Evolutionary conservation across 2,329 filamentous ascomycete species (phyloP), one percentile per base, ranked within the genome.

Genomic region (Colletotrichum acutatum): DNA sequence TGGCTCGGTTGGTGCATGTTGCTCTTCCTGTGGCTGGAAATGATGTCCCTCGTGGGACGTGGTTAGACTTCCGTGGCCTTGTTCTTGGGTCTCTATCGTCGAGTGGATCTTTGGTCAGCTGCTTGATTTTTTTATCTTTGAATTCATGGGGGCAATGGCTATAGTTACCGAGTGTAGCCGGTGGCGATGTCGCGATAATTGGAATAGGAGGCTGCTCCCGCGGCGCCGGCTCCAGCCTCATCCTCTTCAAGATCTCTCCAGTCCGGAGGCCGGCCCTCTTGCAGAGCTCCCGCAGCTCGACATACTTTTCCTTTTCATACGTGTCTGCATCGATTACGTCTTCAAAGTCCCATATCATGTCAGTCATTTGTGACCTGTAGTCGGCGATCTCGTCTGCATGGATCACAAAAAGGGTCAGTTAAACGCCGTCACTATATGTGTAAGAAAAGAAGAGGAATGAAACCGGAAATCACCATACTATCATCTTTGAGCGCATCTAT

Each of bases 271-370:
- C 87, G 1, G 85, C 83, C 63, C 84, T 85, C 66, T 87, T 84
- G 19, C 86, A 87, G 5, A 84, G 76, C 49, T 83, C 83, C 76
- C 87, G 86, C 4, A 90, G 80, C 74, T 87, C 83, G 22, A 82
- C 78, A 66, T 86, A 90, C 73, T 86, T 87, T 22, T 82, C 82
- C 30, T 81, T 78, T n/a, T 90, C 86, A 73, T 90, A 90, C 28
- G 82, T 82, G 42, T 87, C 85, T 16, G 80, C 76, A 62, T 88
- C 86, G 73, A 86, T 79, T 74, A 83, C 89, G 66, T 90, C 88
- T 68, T 90, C 89, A 75, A 90, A 90, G 64, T 88, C 88, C 84
- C 88, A 90, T 7, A 90, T 79, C 28, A 89, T 76, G 59, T 87
- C 84, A 71, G 83, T 86, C 53, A 90, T 80, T 68, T 86, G 82